Evolutionary conservation across 805 yeast genomes (phyloP).

Genomic region (Nakazawaea molendinolei): DNA sequence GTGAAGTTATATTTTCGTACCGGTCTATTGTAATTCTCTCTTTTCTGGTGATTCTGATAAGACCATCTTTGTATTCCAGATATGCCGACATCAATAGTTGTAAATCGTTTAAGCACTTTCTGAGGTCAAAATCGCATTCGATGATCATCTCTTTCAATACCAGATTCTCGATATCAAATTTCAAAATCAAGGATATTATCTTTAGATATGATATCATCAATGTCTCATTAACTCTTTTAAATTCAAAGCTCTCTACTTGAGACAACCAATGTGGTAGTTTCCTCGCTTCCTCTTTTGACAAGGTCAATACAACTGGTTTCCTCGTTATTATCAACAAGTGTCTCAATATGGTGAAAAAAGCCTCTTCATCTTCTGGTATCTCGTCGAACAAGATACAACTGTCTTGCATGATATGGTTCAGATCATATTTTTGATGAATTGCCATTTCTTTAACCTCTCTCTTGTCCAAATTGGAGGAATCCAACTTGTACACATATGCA

Average conservation of each 20-base stretch:
- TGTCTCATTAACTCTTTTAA: conserved; percentile 2
- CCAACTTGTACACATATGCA: conserved; percentile 9
- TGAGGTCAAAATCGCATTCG: conserved; percentile 3
- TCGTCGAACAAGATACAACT: conserved; percentile 12
- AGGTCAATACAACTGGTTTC: conserved; percentile 10
- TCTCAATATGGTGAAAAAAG: conserved; percentile 5
- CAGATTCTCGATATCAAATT: conserved; percentile 1
- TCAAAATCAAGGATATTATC: conserved; percentile 1
- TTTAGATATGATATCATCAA: conserved; percentile 3
- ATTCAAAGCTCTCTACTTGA: conserved; percentile 3
- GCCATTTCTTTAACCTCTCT: conserved; percentile 9
- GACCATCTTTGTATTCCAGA: background rate
- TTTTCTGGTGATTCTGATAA: background rate
- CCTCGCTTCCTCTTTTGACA: background rate
- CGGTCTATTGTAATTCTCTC: no score
- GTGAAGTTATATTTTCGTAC: no score
- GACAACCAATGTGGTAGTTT: conserved; percentile 11
- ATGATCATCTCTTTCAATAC: background rate
- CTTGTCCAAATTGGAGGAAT: conserved; percentile 9
- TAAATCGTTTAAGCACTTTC: conserved; percentile 9
- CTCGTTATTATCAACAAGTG: conserved; percentile 5
- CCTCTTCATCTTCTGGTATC: conserved; percentile 12
- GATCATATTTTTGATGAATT: conserved; percentile 11
- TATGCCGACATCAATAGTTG: conserved; percentile 5
- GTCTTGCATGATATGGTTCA: conserved; percentile 8